Percentiles rank a stretch among this genome's conserved stretches.
Conservation (phyloP, 2,329 filamentous ascomycete genomes). For the Tolypocladium tundrense region DNA sequence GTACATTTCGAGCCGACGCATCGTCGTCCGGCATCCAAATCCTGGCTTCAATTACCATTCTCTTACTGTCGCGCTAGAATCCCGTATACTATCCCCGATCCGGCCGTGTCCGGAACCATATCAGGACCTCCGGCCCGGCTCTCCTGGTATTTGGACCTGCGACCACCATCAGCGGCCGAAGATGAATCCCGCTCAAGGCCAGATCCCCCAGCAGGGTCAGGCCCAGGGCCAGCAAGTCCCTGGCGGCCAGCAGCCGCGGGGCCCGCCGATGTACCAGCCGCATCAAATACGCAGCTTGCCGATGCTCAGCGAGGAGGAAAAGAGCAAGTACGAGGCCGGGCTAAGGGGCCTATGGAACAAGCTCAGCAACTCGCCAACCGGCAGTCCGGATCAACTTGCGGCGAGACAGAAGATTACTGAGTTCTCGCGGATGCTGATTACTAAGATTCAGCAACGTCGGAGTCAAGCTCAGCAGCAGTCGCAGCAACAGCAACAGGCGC, state of each 20-base stretch:
- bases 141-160: not conserved
- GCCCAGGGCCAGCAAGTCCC: conserved; percentile 13
- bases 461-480: conserved; percentile 23
- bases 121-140: not conserved
- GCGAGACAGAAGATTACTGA: conserved; percentile 49
- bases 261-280: conserved; percentile 36
- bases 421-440: conserved; percentile 47
- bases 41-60: not conserved
- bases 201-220: conserved; percentile 14
- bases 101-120: not conserved
- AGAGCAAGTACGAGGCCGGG: conserved; percentile 47
- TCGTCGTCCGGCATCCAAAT: not conserved
- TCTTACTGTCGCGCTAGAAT: not conserved
- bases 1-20: not conserved
- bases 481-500: conserved; percentile 8
- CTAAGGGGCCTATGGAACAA: conserved; percentile 43
- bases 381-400: conserved; percentile 36
- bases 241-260: conserved; percentile 14
- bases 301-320: conserved; percentile 44
- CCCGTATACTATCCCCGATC: not conserved
- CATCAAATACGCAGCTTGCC: conserved; percentile 40
- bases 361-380: conserved; percentile 35
- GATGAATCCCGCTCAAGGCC: conserved; percentile 16
- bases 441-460: conserved; percentile 36
- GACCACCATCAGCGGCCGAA: not conserved